Evolutionary conservation across 768 basidiomycete species (phyloP).

Genomic region (Mycena belliarum): DNA sequence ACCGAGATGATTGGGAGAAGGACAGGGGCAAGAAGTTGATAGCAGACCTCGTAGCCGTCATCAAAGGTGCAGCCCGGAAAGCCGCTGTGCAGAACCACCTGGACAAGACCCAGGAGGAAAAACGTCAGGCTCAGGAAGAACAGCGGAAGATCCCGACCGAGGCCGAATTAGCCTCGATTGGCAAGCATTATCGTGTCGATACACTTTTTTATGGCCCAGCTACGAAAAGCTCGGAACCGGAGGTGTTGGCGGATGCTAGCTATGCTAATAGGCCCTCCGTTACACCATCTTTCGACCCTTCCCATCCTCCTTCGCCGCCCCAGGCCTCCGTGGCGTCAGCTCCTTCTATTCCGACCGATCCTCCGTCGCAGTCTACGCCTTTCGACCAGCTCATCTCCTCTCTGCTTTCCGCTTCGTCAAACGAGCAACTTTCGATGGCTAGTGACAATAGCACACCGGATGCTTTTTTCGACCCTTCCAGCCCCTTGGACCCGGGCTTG

Average conservation of each 20-base stretch:
- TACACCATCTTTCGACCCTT: neutral
- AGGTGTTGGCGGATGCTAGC: constrained; percentile 31
- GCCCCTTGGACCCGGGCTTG: constrained; percentile 36
- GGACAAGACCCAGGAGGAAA: no score
- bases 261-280: constrained; percentile 7
- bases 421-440: constrained; percentile 11
- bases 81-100: constrained; percentile 58
- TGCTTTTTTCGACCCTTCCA: constrained; percentile 1
- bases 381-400: constrained; percentile 44
- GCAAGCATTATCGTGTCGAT: constrained; percentile 18
- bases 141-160: constrained; percentile 16
- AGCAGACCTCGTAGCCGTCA: constrained; percentile 57
- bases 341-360: neutral
- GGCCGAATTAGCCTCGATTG: constrained; percentile 5
- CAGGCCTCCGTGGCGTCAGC: neutral
- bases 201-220: constrained; percentile 4
- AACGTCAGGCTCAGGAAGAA: no score
- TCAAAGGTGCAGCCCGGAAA: constrained; percentile 61
- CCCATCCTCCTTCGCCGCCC: constrained; percentile 1
- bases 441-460: neutral
- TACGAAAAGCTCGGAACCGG: constrained; percentile 16
- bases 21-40: constrained; percentile 65
- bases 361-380: constrained; percentile 24
- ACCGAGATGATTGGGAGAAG: constrained; percentile 63
- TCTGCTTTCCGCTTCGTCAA: constrained; percentile 34